Evolutionary conservation across 371 early-diverging fungal genomes (phyloP).

Genomic region (Funneliformis caledonium): DNA sequence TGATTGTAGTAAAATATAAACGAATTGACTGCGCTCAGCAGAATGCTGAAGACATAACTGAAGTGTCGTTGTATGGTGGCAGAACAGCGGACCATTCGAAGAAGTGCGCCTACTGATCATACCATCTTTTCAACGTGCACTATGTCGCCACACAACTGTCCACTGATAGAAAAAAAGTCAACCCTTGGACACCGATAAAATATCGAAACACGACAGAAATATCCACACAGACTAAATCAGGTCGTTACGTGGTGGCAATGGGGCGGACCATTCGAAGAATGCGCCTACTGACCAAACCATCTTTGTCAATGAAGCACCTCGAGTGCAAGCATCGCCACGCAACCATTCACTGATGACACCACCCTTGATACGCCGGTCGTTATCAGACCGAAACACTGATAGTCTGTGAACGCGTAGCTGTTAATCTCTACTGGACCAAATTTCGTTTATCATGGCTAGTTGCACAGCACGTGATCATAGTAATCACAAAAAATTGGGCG

Average conservation of each 20-base stretch:
- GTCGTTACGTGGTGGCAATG: slow-evolving; percentile 25
- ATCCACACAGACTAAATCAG: slow-evolving; percentile 31
- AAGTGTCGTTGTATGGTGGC: no score
- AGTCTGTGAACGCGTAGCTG: slow-evolving; percentile 10
- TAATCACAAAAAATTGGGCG: no score
- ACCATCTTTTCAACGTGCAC: slow-evolving; percentile 16
- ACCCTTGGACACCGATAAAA: not conserved
- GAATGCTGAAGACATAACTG: no score
- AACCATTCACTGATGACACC: slow-evolving; percentile 19
- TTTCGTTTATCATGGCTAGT: no score
- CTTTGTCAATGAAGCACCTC: slow-evolving; percentile 22
- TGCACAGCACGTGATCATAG: no score
- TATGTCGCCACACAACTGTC: slow-evolving; percentile 4
- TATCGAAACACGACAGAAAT: not conserved
- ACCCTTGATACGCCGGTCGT: slow-evolving; percentile 21
- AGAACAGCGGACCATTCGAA: slow-evolving; percentile 15
- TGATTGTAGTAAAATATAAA: no score
- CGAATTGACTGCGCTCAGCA: no score
- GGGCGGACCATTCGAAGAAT: slow-evolving; percentile 13
- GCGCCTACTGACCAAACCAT: slow-evolving; percentile 9
- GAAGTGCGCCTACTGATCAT: not conserved
- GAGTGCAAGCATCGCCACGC: slow-evolving; percentile 6
- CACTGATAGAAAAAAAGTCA: slow-evolving; percentile 6
- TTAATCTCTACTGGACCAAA: no score
- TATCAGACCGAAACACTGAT: slow-evolving; percentile 22